These are phyloP conservation scores for Globisporangium echinulatum DNA, from an alignment of 352 stramenopile genomes.

Conservation along the genomic window DNA sequence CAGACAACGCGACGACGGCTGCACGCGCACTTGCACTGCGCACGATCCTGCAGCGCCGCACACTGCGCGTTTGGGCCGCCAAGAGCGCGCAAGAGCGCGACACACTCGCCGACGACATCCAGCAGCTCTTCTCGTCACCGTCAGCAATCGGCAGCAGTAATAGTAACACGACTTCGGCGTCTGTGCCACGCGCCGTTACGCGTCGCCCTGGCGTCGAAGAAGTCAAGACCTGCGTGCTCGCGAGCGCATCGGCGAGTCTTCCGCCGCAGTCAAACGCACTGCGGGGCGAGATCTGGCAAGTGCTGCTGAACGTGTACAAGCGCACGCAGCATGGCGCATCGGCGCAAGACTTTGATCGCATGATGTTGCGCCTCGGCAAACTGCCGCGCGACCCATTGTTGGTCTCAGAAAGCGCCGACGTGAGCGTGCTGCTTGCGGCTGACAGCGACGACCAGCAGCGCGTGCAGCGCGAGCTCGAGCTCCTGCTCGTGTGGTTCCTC, in stretches of 20 bases:
- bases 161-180: neutral
- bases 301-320: slow-evolving; percentile 77
- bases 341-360: slow-evolving; percentile 69
- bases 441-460: slow-evolving; percentile 13
- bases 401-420: slow-evolving; percentile 43
- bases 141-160: slow-evolving; percentile 16
- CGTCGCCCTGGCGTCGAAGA: slow-evolving; percentile 71
- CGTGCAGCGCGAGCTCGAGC: slow-evolving; percentile 60
- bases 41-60: slow-evolving; percentile 40
- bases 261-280: slow-evolving; percentile 43
- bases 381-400: slow-evolving; percentile 57
- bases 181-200: slow-evolving; percentile 42
- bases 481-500: slow-evolving; percentile 74
- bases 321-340: slow-evolving; percentile 64
- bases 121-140: slow-evolving; percentile 55
- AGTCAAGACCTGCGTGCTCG: slow-evolving; percentile 52
- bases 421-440: slow-evolving; percentile 26
- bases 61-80: slow-evolving; percentile 44
- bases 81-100: slow-evolving; percentile 54
- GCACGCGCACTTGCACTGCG: slow-evolving; percentile 49
- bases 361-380: slow-evolving; percentile 55
- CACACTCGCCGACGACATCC: slow-evolving; percentile 38
- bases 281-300: slow-evolving; percentile 74
- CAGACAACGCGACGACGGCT: slow-evolving; percentile 32
- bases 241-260: slow-evolving; percentile 37